phyloP scores from a whole-genome alignment of 2,329 filamentous ascomycete genomes.

The Xylaria digitata region DNA sequence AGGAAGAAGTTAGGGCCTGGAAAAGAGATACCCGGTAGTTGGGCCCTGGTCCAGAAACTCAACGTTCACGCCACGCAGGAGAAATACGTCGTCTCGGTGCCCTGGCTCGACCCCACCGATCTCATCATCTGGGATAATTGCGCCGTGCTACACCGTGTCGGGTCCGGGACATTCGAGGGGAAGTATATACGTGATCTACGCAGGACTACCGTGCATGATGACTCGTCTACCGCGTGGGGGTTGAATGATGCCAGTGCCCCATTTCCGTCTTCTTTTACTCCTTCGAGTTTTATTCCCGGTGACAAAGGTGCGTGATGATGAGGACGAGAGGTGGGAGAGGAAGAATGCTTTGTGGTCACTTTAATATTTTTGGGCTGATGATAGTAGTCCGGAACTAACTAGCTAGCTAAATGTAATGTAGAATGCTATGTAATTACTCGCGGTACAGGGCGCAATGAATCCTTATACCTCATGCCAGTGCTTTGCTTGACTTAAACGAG shows the following conservation, averaged over 20 bases:
- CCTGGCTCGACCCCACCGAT: conserved; percentile 62
- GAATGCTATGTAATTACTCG: neutral
- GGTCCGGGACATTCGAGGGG: conserved; percentile 59
- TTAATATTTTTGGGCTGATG: neutral
- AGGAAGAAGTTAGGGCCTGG: too few species aligned
- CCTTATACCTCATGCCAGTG: too few species aligned
- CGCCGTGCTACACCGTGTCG: conserved; percentile 65
- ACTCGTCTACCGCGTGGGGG: conserved; percentile 53
- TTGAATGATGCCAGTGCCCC: conserved; percentile 46
- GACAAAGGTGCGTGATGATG: conserved; percentile 6
- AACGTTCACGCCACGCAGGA: conserved; percentile 60
- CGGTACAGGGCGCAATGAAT: neutral
- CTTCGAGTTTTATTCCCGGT: neutral
- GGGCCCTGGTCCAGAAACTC: conserved; percentile 54
- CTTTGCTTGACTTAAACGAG: too few species aligned
- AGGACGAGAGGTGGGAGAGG: neutral
- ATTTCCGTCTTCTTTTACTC: conserved; percentile 25
- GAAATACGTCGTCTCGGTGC: conserved; percentile 59
- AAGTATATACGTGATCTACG: conserved; percentile 65
- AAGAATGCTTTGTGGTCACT: neutral
- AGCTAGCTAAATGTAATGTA: neutral
- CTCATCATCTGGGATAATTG: conserved; percentile 71
- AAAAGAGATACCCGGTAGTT: conserved; percentile 49
- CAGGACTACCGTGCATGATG: conserved; percentile 66
- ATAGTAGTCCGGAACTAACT: too few species aligned